phyloP scores from a whole-genome alignment of 345 rosid species.

The Chamaenerion angustifolium region DNA sequence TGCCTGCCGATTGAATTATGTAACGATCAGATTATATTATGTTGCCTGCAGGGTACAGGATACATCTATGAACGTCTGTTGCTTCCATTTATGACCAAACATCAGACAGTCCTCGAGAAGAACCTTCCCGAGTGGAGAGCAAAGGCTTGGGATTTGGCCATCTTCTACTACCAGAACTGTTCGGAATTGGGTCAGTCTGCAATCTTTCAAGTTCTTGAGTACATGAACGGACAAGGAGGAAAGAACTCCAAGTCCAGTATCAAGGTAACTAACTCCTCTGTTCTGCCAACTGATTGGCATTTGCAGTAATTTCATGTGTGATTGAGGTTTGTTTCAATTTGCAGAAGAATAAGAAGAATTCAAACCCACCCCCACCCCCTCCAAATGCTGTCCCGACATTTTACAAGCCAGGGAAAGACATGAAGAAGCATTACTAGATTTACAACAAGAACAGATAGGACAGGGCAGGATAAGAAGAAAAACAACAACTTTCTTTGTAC shows the following conservation, averaged over 20 bases:
- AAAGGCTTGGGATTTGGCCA: slow-evolving; percentile 61
- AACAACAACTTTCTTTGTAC: not conserved
- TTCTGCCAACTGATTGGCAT: not conserved
- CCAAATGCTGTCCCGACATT: slow-evolving; percentile 15
- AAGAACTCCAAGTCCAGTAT: slow-evolving; percentile 14
- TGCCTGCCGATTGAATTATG: not conserved
- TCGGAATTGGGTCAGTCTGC: slow-evolving; percentile 42
- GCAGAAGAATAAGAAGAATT: slow-evolving; percentile 13
- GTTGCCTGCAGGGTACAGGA: slow-evolving; percentile 48
- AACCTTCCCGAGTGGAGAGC: slow-evolving; percentile 51
- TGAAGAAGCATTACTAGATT: slow-evolving; percentile 3
- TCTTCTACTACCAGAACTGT: slow-evolving; percentile 58
- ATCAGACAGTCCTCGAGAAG: slow-evolving; percentile 63
- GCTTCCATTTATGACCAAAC: slow-evolving; percentile 44
- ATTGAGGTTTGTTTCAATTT: not conserved
- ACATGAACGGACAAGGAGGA: slow-evolving; percentile 41
- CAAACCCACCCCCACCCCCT: slow-evolving; percentile 9
- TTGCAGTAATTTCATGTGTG: not conserved
- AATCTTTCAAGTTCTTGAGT: slow-evolving; percentile 51
- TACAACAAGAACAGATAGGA: not conserved
- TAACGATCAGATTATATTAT: no score
- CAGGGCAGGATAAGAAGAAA: not conserved
- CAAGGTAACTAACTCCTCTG: slow-evolving; percentile 18
- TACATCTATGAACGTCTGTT: slow-evolving; percentile 45
- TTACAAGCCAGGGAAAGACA: slow-evolving; percentile 15